Evolutionary conservation across 768 basidiomycete genomes (phyloP).

Genomic region (Kwoniella sp.): DNA sequence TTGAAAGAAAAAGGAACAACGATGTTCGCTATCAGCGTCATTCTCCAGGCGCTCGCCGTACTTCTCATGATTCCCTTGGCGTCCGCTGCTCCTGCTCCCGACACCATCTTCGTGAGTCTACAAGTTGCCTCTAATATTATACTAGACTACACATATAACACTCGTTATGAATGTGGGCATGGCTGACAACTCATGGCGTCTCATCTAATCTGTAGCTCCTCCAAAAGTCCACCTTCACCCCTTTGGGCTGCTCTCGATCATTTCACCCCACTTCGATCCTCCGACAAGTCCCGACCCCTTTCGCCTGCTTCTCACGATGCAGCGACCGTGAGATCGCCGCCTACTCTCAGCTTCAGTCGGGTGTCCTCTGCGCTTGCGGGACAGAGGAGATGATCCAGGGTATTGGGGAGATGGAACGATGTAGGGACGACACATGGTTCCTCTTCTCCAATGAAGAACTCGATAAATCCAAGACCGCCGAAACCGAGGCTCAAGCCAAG

Average conservation of each 20-base stretch:
- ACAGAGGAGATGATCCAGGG: slow-evolving; percentile 15
- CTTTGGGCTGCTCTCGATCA: slow-evolving; percentile 14
- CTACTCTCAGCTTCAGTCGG: slow-evolving; percentile 11
- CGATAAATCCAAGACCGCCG: background rate
- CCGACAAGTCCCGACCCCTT: slow-evolving; percentile 17
- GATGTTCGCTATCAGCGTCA: slow-evolving; percentile 4
- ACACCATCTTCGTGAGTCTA: slow-evolving; percentile 24
- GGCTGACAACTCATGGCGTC: background rate
- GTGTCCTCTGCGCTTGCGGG: slow-evolving; percentile 19
- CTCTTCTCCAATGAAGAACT: slow-evolving; percentile 10
- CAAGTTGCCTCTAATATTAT: background rate
- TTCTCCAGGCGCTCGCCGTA: slow-evolving; percentile 9
- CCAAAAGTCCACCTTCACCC: slow-evolving; percentile 13
- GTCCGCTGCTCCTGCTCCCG: slow-evolving; percentile 16
- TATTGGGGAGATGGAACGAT: slow-evolving; percentile 2
- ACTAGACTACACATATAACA: too few species aligned
- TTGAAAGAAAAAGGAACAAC: background rate
- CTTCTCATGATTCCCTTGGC: slow-evolving; percentile 3
- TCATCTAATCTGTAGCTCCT: slow-evolving; percentile 3
- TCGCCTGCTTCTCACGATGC: slow-evolving; percentile 20
- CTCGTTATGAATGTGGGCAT: too few species aligned
- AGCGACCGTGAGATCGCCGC: slow-evolving; percentile 17
- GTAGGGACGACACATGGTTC: slow-evolving; percentile 23
- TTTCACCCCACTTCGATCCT: slow-evolving; percentile 22
- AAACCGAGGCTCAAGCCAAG: background rate